Conservation (phyloP, 768 basidiomycete genomes). For the Tricholoma sp. region DNA sequence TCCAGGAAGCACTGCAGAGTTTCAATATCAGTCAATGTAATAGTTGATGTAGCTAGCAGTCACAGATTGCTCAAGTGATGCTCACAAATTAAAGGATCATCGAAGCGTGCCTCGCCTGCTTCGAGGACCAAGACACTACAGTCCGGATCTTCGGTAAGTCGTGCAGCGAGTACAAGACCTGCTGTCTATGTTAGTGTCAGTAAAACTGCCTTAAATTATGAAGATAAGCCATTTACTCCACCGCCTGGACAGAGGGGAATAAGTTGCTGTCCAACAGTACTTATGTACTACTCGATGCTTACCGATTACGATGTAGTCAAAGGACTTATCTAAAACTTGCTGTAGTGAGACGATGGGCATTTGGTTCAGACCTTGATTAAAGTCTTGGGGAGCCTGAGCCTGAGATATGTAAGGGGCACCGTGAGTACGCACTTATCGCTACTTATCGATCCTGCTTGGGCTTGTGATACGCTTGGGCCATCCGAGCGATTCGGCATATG, state of each 20-base stretch:
- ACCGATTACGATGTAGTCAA: slow-evolving; percentile 28
- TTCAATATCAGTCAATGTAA: neutral
- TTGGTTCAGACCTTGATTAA: too few relatives aligned
- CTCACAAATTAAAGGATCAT: neutral
- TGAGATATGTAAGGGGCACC: too few relatives aligned
- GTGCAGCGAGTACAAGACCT: slow-evolving; percentile 11
- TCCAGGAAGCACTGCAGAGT: neutral
- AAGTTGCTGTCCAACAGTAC: neutral
- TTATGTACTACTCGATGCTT: neutral
- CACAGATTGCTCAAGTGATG: too few relatives aligned
- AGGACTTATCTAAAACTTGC: slow-evolving; percentile 16
- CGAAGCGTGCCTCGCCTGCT: neutral
- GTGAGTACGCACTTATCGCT: too few relatives aligned
- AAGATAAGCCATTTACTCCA: slow-evolving; percentile 2
- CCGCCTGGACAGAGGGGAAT: slow-evolving; percentile 7
- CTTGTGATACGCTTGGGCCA: too few relatives aligned
- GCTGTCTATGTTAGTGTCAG: slow-evolving; percentile 3
- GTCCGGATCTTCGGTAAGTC: slow-evolving; percentile 11
- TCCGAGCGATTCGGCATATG: too few relatives aligned
- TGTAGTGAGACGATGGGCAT: slow-evolving; percentile 1
- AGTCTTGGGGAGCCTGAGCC: too few relatives aligned
- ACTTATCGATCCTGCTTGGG: too few relatives aligned
- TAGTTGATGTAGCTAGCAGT: too few relatives aligned
- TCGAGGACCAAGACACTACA: slow-evolving; percentile 10
- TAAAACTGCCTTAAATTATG: neutral